Evolutionary conservation across 2,329 filamentous ascomycete species (phyloP).

Genomic region (Aspergillus sp.): DNA sequence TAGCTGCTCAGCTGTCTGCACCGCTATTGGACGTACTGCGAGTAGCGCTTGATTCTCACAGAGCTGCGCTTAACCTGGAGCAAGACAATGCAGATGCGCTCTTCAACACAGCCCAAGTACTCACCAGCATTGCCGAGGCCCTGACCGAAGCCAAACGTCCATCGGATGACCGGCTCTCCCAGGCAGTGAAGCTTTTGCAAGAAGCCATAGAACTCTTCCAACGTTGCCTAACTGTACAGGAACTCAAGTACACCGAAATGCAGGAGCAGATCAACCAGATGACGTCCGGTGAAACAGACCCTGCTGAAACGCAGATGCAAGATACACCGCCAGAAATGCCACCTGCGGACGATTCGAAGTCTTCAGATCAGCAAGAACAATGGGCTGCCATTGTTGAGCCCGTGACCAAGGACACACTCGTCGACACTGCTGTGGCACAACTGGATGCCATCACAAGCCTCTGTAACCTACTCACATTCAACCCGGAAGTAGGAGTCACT

Average conservation of each 20-base stretch:
- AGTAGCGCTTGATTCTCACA: constrained; percentile 65
- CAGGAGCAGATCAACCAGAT: constrained; percentile 47
- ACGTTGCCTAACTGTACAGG: constrained; percentile 56
- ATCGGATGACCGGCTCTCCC: constrained; percentile 43
- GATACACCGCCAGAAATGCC: constrained; percentile 13
- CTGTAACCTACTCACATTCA: constrained; percentile 52
- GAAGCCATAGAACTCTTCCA: constrained; percentile 65
- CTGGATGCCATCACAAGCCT: constrained; percentile 57
- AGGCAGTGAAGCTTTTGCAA: constrained; percentile 58
- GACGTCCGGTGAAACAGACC: constrained; percentile 28
- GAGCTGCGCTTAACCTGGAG: constrained; percentile 60
- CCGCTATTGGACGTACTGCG: constrained; percentile 58
- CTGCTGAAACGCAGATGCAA: constrained; percentile 17
- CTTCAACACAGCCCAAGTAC: constrained; percentile 72
- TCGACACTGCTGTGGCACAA: constrained; percentile 69
- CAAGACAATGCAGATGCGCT: constrained; percentile 66
- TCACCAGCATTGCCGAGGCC: constrained; percentile 66
- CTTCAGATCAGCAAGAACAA: constrained; percentile 51
- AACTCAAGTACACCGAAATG: constrained; percentile 50
- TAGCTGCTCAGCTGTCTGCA: constrained; percentile 61
- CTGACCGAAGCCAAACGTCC: constrained; percentile 56
- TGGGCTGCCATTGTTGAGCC: constrained; percentile 70
- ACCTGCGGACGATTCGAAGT: constrained; percentile 23
- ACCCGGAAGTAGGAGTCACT: constrained; percentile 49
- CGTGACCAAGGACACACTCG: constrained; percentile 63